Evolutionary conservation across 768 basidiomycete genomes (phyloP).

Genomic region (Chiua virens): DNA sequence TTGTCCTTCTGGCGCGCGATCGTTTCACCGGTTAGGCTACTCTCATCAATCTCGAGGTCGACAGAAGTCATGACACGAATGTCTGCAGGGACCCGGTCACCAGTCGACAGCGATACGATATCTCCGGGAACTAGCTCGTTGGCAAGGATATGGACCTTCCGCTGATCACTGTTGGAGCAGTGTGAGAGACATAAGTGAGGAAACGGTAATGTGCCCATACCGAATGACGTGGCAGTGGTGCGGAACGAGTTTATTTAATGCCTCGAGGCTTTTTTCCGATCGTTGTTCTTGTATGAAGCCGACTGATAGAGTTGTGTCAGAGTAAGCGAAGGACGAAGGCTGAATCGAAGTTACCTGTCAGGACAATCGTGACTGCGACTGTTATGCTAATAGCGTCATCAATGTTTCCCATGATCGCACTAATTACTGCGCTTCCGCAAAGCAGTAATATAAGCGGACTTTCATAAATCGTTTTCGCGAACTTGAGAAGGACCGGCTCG

Average conservation of each 20-base stretch:
- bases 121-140: slow-evolving; percentile 98
- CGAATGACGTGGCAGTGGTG: slow-evolving; percentile 94
- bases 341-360: slow-evolving; percentile 67
- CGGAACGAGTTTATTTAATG: slow-evolving; percentile 94
- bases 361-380: slow-evolving; percentile 87
- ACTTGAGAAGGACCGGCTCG: slow-evolving; percentile 82
- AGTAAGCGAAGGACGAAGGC: neutral
- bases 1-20: slow-evolving; percentile 68
- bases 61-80: slow-evolving; percentile 79
- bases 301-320: slow-evolving; percentile 42
- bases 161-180: slow-evolving; percentile 38
- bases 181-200: neutral
- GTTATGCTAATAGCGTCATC: slow-evolving; percentile 95
- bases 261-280: slow-evolving; percentile 92
- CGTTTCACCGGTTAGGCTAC: slow-evolving; percentile 93
- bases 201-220: slow-evolving; percentile 20
- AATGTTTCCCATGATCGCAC: slow-evolving; percentile 90
- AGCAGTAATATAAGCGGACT: slow-evolving; percentile 89
- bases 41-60: slow-evolving; percentile 94
- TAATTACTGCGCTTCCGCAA: slow-evolving; percentile 86
- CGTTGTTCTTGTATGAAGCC: slow-evolving; percentile 95
- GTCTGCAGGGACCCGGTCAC: slow-evolving; percentile 94
- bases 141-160: slow-evolving; percentile 78
- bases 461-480: slow-evolving; percentile 94
- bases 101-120: slow-evolving; percentile 83